phyloP scores from a whole-genome alignment of 1,139 yeast species.

The Pichia sp. region DNA sequence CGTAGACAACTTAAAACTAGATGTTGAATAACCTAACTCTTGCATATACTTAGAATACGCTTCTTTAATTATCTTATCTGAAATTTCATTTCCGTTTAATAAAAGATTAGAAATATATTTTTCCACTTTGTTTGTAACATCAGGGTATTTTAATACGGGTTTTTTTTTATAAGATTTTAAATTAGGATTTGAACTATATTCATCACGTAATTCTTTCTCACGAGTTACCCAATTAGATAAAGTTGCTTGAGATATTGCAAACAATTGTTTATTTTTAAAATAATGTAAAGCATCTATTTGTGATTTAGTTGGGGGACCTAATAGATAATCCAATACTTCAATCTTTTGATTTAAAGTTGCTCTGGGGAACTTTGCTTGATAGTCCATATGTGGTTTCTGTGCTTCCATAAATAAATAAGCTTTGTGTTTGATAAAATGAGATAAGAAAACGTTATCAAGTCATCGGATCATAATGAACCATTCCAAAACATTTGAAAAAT shows the following conservation, averaged over 20 bases:
- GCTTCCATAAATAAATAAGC: too few species aligned
- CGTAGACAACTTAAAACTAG: conserved; percentile 22
- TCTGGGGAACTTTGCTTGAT: conserved; percentile 21
- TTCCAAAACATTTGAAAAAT: too few species aligned
- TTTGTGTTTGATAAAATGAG: too few species aligned
- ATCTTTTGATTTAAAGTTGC: conserved; percentile 30
- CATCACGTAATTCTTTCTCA: conserved; percentile 22
- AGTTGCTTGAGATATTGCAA: conserved; percentile 31
- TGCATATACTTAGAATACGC: conserved; percentile 20
- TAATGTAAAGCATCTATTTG: conserved; percentile 25
- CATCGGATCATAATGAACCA: too few species aligned
- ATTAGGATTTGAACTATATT: conserved; percentile 23
- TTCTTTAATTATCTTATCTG: conserved; percentile 26
- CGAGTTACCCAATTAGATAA: conserved; percentile 28
- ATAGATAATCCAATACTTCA: conserved; percentile 27
- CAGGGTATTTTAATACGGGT: conserved; percentile 30
- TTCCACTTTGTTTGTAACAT: conserved; percentile 29
- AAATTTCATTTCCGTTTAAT: conserved; percentile 17
- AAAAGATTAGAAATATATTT: conserved; percentile 18
- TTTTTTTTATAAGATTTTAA: conserved; percentile 23
- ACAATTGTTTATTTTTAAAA: conserved; percentile 19
- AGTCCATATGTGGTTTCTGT: too few species aligned
- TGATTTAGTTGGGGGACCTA: conserved; percentile 25
- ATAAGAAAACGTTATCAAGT: too few species aligned
- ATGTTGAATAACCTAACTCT: conserved; percentile 20